Percentiles rank a stretch among this genome's conserved stretches.
Evolutionary conservation across 352 stramenopile species (phyloP).

Genomic region (Thalassiosira livingstoniorum): DNA sequence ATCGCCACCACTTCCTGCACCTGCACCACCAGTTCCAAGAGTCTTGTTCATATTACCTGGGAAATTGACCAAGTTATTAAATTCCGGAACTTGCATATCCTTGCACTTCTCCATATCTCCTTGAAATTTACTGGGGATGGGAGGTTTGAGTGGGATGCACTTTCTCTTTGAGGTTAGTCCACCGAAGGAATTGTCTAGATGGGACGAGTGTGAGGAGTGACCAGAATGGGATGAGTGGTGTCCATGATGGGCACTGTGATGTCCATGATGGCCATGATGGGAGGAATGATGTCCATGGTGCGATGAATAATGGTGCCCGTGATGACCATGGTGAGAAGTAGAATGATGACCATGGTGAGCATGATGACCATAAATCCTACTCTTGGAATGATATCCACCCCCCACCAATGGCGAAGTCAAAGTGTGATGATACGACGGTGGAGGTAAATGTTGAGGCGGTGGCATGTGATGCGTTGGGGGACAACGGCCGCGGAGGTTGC

Average conservation of each 20-base stretch:
- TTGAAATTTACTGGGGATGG: slow-evolving; percentile 83
- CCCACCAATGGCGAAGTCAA: slow-evolving; percentile 73
- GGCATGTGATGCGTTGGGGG: slow-evolving; percentile 70
- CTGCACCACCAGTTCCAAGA: slow-evolving; percentile 83
- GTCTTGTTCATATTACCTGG: slow-evolving; percentile 82
- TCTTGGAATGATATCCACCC: slow-evolving; percentile 40
- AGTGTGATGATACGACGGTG: slow-evolving; percentile 72
- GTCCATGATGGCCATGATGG: no score
- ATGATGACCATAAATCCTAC: slow-evolving; percentile 44
- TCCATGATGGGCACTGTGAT: no score
- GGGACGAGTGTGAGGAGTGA: no score
- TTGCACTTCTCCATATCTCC: slow-evolving; percentile 83
- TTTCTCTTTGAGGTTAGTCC: slow-evolving; percentile 77
- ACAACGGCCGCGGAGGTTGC: slow-evolving; percentile 71
- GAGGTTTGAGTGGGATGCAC: slow-evolving; percentile 77
- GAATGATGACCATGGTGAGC: no score
- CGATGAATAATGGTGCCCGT: no score
- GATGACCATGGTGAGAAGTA: no score
- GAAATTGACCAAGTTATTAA: slow-evolving; percentile 85
- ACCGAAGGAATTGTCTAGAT: no score
- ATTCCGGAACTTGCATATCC: slow-evolving; percentile 75
- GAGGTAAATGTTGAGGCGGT: slow-evolving; percentile 67
- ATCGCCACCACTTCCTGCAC: no score
- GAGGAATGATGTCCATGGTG: no score
- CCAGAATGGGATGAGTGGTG: no score